Conservation (phyloP, 2,329 filamentous ascomycete species). For the Diaporthe helianthi region DNA sequence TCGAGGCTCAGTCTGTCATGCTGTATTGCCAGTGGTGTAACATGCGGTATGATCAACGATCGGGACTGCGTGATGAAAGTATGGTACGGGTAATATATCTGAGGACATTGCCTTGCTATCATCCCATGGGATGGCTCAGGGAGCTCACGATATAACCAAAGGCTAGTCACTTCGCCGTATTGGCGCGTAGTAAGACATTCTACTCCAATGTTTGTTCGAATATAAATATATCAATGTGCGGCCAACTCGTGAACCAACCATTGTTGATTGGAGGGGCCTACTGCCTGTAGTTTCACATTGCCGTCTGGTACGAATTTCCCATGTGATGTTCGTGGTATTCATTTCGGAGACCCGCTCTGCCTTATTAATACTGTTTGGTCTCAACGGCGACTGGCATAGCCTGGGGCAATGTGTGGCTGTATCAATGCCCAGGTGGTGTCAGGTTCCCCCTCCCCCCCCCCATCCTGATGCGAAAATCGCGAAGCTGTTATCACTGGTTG, state of each 20-base stretch:
- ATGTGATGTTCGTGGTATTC: not conserved
- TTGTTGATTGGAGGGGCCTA: not conserved
- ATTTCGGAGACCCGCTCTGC: not conserved
- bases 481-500: not conserved
- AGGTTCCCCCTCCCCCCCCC: too few species aligned
- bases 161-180: not conserved
- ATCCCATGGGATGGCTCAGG: not conserved
- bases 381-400: not conserved
- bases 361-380: not conserved
- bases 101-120: not conserved
- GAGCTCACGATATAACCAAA: not conserved
- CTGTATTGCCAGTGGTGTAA: constrained; percentile 5
- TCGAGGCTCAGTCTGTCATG: not conserved
- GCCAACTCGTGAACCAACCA: not conserved
- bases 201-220: not conserved
- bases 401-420: not conserved
- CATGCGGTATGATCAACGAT: not conserved
- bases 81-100: constrained; percentile 3
- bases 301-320: not conserved
- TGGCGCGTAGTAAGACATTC: not conserved
- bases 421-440: not conserved
- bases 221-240: not conserved
- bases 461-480: not conserved
- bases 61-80: not conserved
- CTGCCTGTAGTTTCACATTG: not conserved